Evolutionary conservation across 805 yeast genomes (phyloP), one percentile per base, ranked within the genome.

Genomic region (Lipomyces starkeyi): DNA sequence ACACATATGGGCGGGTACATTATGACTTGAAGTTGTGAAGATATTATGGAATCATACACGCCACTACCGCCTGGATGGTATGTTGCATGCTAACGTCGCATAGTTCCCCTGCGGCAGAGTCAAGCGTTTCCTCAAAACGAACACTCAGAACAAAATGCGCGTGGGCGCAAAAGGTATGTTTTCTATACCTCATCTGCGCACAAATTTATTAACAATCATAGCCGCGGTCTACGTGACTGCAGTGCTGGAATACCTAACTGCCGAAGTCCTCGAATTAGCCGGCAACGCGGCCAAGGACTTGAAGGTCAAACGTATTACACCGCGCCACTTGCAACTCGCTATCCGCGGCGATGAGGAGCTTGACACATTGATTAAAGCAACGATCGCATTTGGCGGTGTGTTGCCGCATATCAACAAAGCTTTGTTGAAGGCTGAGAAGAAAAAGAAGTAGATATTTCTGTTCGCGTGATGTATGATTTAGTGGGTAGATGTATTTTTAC

Each of bases 101-200:
- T 35, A 95, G 90, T 95, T 95, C 83, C 99, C 99, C 61, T 98
- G 96, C 52, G 99, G 99, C 69, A 92, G 99, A 89, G 93, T 95
- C 75, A 94, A 95, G 87, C 88, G 99, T 84, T 94, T 93, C 79
- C 85, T 95, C 80, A 94, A 93, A 84, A 89, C 85, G 80, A 91
- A 90, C 73, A 97, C 97, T 25, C 95, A 91, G 78, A 91, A 91
- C 81, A 87, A 85, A 77, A 85, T 86, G 72, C 83, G 97, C 80
- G 96, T 92, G 60, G 97, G 97, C 67, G 86, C 90, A 79, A 81
- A 89, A 81, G 81, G 85, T 79, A 70, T 75, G 63, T 59, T 35
- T n/a, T 53, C 32, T 53, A 8, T n/a, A 17, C 3, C n/a, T 22
- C 34, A 13, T 53, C n/a, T 27, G 7, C n/a, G 52, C 32, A 17